Evolutionary conservation across 2,329 filamentous ascomycete species (phyloP), one percentile per base, ranked within the genome.

Genomic region (Eutypella sp.): DNA sequence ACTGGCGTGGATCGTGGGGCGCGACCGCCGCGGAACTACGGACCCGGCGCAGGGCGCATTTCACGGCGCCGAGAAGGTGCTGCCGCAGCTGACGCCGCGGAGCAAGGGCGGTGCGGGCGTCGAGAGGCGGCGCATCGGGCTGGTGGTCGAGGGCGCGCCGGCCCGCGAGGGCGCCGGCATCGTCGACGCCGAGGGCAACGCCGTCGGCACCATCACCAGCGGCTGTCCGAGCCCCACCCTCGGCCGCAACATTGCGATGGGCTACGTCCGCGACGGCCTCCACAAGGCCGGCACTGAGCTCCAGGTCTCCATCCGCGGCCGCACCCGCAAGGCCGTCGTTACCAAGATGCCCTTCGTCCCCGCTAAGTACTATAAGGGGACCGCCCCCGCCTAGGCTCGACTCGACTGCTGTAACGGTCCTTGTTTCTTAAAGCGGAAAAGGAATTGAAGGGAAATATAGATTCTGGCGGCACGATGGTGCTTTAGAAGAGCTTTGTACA

Each of bases 161-260:
- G 93, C 92, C 3, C 80, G 93, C 44, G 92, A 97, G 69, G 93
- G 92, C 22, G 89, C 86, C 9, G 77, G 89, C 58, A 85, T 99
- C 50, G 74, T 91, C 25, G 73, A 76, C 56, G 64, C 49, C 6
- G 54, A 80, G 5, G 82, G 81, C 25, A 69, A 85, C 56, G 79
- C 80, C 56, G 76, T 97, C 45, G 93, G 93, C 13, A 77, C 74
- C 29, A 76, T 99, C 51, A 99, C 93, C 5, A 95, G 89, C 56
- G 93, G 93, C 15, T 88, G 89, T 54, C 93, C 93, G 0, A 91
- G 86, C 62, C 93, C 93, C 2, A 88, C 85, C 0, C 71, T 96
- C 40, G 84, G 84, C 53, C 86, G 86, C 73, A 96, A 97, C 67
- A 92, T 99, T 51, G 90, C 92, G 46, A 99, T 99, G 93, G 93